Evolutionary conservation across 169 alveolate species (phyloP), one percentile per base, ranked within the genome.

Genomic region (Eimeria maxima): DNA sequence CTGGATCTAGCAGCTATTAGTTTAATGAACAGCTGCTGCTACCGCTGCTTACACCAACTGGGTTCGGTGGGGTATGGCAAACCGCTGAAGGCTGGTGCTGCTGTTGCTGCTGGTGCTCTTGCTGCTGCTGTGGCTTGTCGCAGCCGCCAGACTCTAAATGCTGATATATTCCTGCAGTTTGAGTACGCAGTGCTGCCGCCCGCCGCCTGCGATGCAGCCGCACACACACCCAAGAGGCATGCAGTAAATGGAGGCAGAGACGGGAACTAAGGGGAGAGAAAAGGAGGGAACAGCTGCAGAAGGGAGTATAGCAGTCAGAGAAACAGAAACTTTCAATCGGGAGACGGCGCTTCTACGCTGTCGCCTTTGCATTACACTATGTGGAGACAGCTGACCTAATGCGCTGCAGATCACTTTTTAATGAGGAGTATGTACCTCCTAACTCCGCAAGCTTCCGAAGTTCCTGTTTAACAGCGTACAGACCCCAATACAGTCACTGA

Each of bases 331-430:
- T 4, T 7, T 53, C 38, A 0, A 53, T 7, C 60, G 16, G 2
- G 27, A 50, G 60, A 76, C 20, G 11, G n/a, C 47, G 16, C 60
- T 50, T 74, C 33, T 74, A 29, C 22, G 11, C 5, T 42, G 87
- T 74, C 57, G 7, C 60, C 60, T 74, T 60, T 42, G 20, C 60
- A 6, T 0, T 20, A 1, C 38, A 44, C 33, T 74, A 13, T 24
- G 27, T 20, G n/a, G n/a, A 18, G 38, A 22, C 27, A 47, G 87
- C 87, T 2, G 1, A 80, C 89, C 69, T 29, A 45, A 80, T 44
- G n/a, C 89, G 89, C 4, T 80, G 69, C 60, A 80, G 89, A 24
- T 80, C 89, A 13, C 22, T 11, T 69, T 80, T 80, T n/a, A 80
- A 20, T 47, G 18, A 20, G 27, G 89, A 22, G 65, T 80, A 80